Evolutionary conservation across 441 rosid species (phyloP).

Genomic region (Jatropha multifida): DNA sequence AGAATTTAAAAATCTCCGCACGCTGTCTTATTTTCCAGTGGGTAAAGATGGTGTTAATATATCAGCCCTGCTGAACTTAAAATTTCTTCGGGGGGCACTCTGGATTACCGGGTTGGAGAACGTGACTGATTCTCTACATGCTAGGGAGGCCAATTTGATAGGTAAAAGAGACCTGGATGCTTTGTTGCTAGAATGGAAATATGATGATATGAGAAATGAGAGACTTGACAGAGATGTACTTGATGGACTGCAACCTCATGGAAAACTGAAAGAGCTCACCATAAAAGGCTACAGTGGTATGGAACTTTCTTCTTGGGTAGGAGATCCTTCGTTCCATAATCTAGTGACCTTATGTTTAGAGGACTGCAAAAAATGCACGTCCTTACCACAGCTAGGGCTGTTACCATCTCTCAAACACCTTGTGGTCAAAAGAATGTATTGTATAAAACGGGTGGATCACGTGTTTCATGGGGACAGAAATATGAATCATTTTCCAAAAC

Average conservation of each 20-base stretch:
- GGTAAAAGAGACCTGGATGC: slow-evolving; percentile 23
- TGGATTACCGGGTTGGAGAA: slow-evolving; percentile 30
- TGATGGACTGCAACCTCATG: slow-evolving; percentile 7
- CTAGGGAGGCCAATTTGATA: slow-evolving; percentile 35
- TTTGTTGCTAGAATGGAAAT: slow-evolving; percentile 29
- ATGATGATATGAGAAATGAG: slow-evolving; percentile 12
- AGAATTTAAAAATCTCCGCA: slow-evolving; percentile 28
- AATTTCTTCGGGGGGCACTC: slow-evolving; percentile 25
- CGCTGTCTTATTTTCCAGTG: slow-evolving; percentile 30
- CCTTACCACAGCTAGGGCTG: slow-evolving; percentile 37
- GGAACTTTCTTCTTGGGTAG: slow-evolving; percentile 35
- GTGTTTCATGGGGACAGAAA: slow-evolving; percentile 29
- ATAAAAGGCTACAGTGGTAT: slow-evolving; percentile 25
- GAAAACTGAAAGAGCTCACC: slow-evolving; percentile 10
- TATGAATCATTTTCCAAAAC: slow-evolving; percentile 14
- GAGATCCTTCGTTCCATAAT: slow-evolving; percentile 26
- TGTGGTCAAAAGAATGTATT: slow-evolving; percentile 15
- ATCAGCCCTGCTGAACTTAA: slow-evolving; percentile 27
- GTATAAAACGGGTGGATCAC: slow-evolving; percentile 17
- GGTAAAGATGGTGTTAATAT: slow-evolving; percentile 25
- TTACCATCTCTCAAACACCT: slow-evolving; percentile 29
- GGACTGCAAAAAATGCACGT: slow-evolving; percentile 25
- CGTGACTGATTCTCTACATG: slow-evolving; percentile 25
- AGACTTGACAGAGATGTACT: slow-evolving; percentile 18
- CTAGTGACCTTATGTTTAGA: slow-evolving; percentile 22